phyloP scores from a whole-genome alignment of 2,329 filamentous ascomycete species.

The Aspergillus pseudonomiae region DNA sequence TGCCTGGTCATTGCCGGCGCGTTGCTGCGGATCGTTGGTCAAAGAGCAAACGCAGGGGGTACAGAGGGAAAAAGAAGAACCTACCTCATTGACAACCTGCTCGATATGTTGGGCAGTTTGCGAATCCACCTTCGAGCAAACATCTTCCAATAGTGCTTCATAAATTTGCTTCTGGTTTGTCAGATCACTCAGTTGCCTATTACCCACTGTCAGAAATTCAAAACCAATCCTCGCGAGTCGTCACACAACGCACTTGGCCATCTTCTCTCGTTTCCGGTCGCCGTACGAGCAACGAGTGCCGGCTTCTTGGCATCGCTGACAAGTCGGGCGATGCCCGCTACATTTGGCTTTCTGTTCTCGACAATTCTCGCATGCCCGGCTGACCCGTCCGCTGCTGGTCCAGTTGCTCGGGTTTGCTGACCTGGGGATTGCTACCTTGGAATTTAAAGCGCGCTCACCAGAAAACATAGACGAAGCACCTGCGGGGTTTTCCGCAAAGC shows the following conservation, averaged over 20 bases:
- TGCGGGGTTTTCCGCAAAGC: conserved; percentile 17
- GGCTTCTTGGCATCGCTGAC: conserved; percentile 47
- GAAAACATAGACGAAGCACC: conserved; percentile 11
- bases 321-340: conserved; percentile 47
- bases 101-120: conserved; percentile 39
- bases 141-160: conserved; percentile 37
- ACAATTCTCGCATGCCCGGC: conserved; percentile 49
- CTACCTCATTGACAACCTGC: conserved; percentile 38
- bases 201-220: conserved; percentile 15
- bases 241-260: conserved; percentile 41
- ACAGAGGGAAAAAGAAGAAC: conserved; percentile 10
- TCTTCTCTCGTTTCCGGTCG: conserved; percentile 48
- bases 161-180: conserved; percentile 40
- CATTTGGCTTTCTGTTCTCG: conserved; percentile 52
- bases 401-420: conserved; percentile 25
- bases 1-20: conserved; percentile 14
- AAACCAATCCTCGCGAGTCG: conserved; percentile 2
- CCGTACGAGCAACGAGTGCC: conserved; percentile 46
- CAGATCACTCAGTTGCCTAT: conserved; percentile 44
- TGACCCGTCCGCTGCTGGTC: conserved; percentile 36
- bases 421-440: conserved; percentile 37
- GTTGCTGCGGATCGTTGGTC: conserved; percentile 14
- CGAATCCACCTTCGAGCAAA: conserved; percentile 37
- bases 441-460: conserved; percentile 25
- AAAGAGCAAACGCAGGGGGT: not conserved